Base-by-base conservation (phyloP, 148 eudicot species). In the Chenopodium formosanum region DNA sequence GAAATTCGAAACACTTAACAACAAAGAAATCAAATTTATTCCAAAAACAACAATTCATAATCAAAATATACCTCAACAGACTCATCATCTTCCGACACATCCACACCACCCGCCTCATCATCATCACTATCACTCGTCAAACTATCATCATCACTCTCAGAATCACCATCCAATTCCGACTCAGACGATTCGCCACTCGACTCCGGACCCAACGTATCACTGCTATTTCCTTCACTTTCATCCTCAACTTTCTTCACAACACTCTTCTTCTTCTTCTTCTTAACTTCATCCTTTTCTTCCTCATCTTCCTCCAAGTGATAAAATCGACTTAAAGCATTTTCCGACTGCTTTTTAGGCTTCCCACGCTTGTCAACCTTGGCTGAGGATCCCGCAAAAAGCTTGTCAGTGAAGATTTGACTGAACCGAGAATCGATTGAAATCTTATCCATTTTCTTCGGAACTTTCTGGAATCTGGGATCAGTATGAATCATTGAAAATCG, bases 321-420 rank as follows among this genome's bases (percentile, higher is more conserved):
- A 66, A 91, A 91, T 7, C 89, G 89, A 3, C 73, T 78, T 50
- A 93, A 93, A 27, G 88, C 84, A 46, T 86, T 87, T 44, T 84
- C 84, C n/a, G 81, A 47, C 20, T 85, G 80, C 75, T 86, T 86
- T 66, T 74, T 91, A 1, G 31, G 80, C 64, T 88, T 93, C 7
- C 99, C 99, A 9, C 97, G 82, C 92, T 93, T 95, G 53, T 95
- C 99, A 0, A 89, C 82, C 22, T 76, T 85, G 29, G 95, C 92
- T 12, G 91, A 82, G 0, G 97, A 92, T 1, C 89, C 34, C 22
- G 87, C 76, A 82, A 95, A 95, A 6, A 78, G 87, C 78, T 89
- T 89, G 69, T 94, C 92, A 19, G 89, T 94, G 73, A 95, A 91
- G 77, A 89, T 81, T 58, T 84, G 82, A 63, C 71, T 63, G 85